Evolutionary conservation across 768 basidiomycete species (phyloP), one percentile per base, ranked within the genome.

Genomic region (Mycena alexandri): DNA sequence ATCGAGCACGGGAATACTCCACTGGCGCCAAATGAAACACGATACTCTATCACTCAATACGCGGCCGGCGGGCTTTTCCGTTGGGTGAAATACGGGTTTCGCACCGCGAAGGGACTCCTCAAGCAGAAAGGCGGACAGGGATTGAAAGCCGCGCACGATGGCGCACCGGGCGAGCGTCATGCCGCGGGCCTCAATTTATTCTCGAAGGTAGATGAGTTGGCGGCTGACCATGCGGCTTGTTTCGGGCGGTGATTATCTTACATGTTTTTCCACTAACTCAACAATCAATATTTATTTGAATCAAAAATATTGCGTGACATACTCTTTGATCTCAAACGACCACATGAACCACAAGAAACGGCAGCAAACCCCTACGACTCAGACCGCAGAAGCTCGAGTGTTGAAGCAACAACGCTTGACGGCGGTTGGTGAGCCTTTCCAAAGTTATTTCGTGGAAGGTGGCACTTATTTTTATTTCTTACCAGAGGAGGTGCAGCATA

Each of bases 11-110:
- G 67, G 0, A 77, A 78, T 33, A 63, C 66, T 0, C 68, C 73
- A 0, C 62, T 77, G 21, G 42, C 44, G 0, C 41, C 67, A 0
- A 59, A 63, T 7, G 76, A 79, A 25, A 65, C 42, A 0, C 65
- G 75, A 0, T 68, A 62, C 13, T 76, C 76, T 0, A 71, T 78
- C 50, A 78, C 76, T 2, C 75, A 76, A 55, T 78, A 75, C 41
- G 59, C 72, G 3, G 59, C 78, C 0, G 77, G 76, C 12, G 76
- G 73, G 0, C 63, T 77, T 1, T 72, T 76, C 47, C 68, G 74
- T 0, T 78, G 58, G 54, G 76, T 76, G 0, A 59, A 70, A 5
- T 72, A 73, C 50, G 75, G 75, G 0, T 72, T 72, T 43, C 42
- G 52, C 21, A 73, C 59, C 0, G 63, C 51, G 22, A 69, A 61